These are phyloP conservation scores for Microsporum audouinii DNA, from an alignment of 2,329 filamentous ascomycete species.

Conservation along the genomic window DNA sequence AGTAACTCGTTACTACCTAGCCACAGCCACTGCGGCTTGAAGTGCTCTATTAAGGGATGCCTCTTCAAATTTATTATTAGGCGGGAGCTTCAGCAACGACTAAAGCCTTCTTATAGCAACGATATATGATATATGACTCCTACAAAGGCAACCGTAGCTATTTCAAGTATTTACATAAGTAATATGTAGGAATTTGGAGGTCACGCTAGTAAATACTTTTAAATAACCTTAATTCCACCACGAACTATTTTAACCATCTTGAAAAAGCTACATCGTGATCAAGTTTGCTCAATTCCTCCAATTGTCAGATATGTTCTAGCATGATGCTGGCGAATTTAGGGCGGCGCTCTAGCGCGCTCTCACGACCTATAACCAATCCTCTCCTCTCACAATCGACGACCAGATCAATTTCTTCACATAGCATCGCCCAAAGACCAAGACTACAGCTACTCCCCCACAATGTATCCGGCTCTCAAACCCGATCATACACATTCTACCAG, in stretches of 20 bases:
- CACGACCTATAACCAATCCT: constrained; percentile 4
- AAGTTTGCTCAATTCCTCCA: not conserved
- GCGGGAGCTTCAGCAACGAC: too few relatives aligned
- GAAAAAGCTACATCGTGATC: not conserved
- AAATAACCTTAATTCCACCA: too few relatives aligned
- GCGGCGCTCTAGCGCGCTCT: constrained; percentile 22
- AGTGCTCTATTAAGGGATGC: too few relatives aligned
- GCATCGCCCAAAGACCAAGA: not conserved
- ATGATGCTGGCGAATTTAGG: constrained; percentile 19
- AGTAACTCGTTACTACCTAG: too few relatives aligned
- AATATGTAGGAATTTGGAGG: too few relatives aligned
- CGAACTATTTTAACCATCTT: not conserved
- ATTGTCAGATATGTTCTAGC: constrained; percentile 6
- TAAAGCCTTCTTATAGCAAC: too few relatives aligned
- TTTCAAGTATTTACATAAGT: too few relatives aligned
- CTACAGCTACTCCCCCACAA: constrained; percentile 1
- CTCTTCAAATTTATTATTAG: too few relatives aligned
- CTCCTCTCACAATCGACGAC: not conserved
- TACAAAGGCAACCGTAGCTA: too few relatives aligned
- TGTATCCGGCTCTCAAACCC: constrained; percentile 11
- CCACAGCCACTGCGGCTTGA: too few relatives aligned
- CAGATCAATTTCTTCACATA: not conserved
- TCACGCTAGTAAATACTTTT: too few relatives aligned
- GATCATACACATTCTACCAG: constrained; percentile 20
- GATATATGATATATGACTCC: too few relatives aligned